A percentile compares a stretch with the other conserved stretches of the same genome.
Conservation (phyloP, 1,139 yeast genomes). For the Suhomyces guaymorum region DNA sequence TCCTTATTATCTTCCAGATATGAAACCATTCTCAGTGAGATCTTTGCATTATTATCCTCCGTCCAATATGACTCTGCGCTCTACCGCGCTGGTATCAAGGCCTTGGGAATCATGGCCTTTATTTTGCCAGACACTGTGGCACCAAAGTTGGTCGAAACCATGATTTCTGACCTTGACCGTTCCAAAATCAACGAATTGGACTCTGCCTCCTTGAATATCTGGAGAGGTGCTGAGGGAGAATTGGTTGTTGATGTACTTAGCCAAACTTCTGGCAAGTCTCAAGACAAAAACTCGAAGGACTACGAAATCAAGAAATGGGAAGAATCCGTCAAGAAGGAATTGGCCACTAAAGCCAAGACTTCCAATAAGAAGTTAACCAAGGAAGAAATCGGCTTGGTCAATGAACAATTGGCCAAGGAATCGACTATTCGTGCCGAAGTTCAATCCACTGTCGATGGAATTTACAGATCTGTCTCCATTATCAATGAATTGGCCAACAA, state of each 20-base stretch:
- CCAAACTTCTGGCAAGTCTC: slow-evolving; percentile 40
- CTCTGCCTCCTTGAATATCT: slow-evolving; percentile 49
- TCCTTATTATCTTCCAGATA: slow-evolving; percentile 43
- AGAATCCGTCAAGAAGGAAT: slow-evolving; percentile 72
- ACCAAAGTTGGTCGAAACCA: slow-evolving; percentile 46
- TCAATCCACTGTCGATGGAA: slow-evolving; percentile 32
- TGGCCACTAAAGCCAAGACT: slow-evolving; percentile 53
- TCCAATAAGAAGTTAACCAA: slow-evolving; percentile 60
- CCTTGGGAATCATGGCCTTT: slow-evolving; percentile 68
- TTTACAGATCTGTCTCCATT: slow-evolving; percentile 53
- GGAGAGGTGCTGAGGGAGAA: slow-evolving; percentile 69
- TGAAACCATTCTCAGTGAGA: slow-evolving; percentile 19
- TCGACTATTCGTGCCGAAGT: slow-evolving; percentile 52
- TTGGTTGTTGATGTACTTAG: slow-evolving; percentile 65
- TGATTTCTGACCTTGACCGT: slow-evolving; percentile 46
- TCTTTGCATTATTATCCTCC: slow-evolving; percentile 4
- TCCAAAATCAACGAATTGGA: slow-evolving; percentile 27
- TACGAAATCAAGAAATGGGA: slow-evolving; percentile 92
- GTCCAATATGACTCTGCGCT: slow-evolving; percentile 22
- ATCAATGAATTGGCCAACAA: slow-evolving; percentile 53
- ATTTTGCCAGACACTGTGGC: slow-evolving; percentile 64
- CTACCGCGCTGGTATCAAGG: slow-evolving; percentile 50
- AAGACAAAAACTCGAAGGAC: slow-evolving; percentile 69
- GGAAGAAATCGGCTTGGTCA: slow-evolving; percentile 68
- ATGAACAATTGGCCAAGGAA: slow-evolving; percentile 65